Percentiles rank a stretch among this genome's conserved stretches.
Evolutionary conservation across 1,284 basidiomycete genomes (phyloP).

Genomic region (Irpex rosettiformis): DNA sequence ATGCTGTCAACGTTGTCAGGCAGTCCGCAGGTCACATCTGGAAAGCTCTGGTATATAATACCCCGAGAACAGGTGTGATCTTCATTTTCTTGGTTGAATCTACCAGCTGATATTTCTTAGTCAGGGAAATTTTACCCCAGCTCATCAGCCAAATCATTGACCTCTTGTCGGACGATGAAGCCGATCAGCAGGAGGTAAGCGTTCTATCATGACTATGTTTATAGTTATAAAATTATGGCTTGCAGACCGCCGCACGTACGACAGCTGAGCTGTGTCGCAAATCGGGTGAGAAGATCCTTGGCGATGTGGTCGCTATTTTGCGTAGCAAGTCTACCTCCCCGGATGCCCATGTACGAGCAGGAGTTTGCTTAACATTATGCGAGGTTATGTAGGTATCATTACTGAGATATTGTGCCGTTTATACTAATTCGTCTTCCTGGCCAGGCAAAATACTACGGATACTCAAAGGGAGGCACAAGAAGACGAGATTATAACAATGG

Average conservation of each 20-base stretch:
- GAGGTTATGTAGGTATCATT: conserved; percentile 74
- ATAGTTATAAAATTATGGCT: conserved; percentile 5
- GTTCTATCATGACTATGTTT: background rate
- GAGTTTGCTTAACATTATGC: conserved; percentile 84
- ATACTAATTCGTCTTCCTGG: background rate
- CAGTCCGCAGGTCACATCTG: conserved; percentile 95
- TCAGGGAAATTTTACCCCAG: conserved; percentile 92
- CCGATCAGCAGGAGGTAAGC: conserved; percentile 87
- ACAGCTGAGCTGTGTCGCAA: conserved; percentile 91
- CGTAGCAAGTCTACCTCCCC: conserved; percentile 67
- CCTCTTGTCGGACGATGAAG: conserved; percentile 76
- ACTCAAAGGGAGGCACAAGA: conserved; percentile 88
- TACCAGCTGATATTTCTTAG: conserved; percentile 32
- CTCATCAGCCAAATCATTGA: conserved; percentile 76
- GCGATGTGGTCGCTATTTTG: conserved; percentile 80
- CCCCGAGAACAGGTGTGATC: conserved; percentile 69
- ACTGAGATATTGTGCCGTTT: background rate
- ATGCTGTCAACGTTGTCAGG: conserved; percentile 87
- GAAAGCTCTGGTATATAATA: conserved; percentile 96
- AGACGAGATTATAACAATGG: conserved; percentile 83
- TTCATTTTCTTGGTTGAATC: background rate
- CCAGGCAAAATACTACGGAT: conserved; percentile 82
- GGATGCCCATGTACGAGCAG: conserved; percentile 78
- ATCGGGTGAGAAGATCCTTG: conserved; percentile 91
- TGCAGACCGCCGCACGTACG: conserved; percentile 81